phyloP scores from a whole-genome alignment of 495 filamentous ascomycete species.

The Penicillium desertorum region DNA sequence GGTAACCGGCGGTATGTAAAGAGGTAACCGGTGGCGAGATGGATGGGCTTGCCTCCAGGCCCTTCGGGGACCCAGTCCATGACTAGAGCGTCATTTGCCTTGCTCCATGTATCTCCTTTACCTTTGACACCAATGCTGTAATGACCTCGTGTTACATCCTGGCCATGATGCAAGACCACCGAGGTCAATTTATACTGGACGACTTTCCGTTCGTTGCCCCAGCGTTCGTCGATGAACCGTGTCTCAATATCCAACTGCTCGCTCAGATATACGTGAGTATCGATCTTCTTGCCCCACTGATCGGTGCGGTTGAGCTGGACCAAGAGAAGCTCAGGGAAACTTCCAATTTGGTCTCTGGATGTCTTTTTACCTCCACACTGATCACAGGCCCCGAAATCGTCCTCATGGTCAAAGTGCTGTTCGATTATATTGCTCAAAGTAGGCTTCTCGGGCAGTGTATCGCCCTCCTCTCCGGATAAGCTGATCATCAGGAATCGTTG shows the following conservation, averaged over 20 bases:
- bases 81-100: constrained; percentile 24
- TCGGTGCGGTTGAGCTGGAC: constrained; percentile 18
- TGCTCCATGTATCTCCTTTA: constrained; percentile 25
- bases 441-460: not conserved
- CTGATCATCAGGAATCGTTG: not conserved
- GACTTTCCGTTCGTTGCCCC: not conserved
- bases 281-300: not conserved
- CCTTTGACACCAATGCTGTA: constrained; percentile 31
- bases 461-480: not conserved
- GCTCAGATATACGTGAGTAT: not conserved
- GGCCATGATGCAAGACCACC: constrained; percentile 31
- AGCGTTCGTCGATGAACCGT: constrained; percentile 7
- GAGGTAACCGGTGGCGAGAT: constrained; percentile 15
- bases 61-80: not conserved
- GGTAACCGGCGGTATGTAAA: constrained; percentile 27
- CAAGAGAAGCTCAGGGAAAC: constrained; percentile 15
- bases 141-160: constrained; percentile 22
- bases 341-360: not conserved
- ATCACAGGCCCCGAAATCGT: not conserved
- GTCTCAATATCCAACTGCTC: not conserved
- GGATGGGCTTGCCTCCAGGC: not conserved
- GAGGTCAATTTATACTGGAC: constrained; percentile 31
- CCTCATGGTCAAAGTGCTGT: not conserved
- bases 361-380: not conserved
- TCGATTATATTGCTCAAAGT: not conserved